Percentiles rank a stretch among this genome's conserved stretches.
phyloP scores from a whole-genome alignment of 345 rosid genomes.

The Isatis tinctoria region DNA sequence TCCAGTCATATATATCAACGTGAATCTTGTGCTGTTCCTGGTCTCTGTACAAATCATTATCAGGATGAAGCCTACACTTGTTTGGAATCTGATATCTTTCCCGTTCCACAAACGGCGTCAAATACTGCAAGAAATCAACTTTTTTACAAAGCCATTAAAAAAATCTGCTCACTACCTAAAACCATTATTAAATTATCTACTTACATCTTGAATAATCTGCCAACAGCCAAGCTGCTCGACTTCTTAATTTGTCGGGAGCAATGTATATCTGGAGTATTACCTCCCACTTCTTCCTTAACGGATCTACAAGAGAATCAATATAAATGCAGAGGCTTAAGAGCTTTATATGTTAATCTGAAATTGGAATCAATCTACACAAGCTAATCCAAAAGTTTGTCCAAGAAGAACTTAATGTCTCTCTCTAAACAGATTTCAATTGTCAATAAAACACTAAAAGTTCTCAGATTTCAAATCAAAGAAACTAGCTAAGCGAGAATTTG shows the following conservation, averaged over 20 bases:
- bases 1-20: conserved; percentile 77
- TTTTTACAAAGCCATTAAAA: not conserved
- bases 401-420: no score
- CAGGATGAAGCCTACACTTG: conserved; percentile 76
- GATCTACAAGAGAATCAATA: conserved; percentile 31
- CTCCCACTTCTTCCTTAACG: conserved; percentile 31
- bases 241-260: conserved; percentile 93
- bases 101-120: conserved; percentile 81
- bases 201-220: conserved; percentile 74
- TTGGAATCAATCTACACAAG: not conserved
- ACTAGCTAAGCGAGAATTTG: no score
- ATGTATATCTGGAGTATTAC: conserved; percentile 54
- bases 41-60: conserved; percentile 77
- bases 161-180: not conserved
- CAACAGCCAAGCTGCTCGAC: conserved; percentile 87
- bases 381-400: no score
- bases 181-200: not conserved
- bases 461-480: no score
- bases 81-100: conserved; percentile 56
- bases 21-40: conserved; percentile 89
- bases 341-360: not conserved
- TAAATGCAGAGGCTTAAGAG: not conserved
- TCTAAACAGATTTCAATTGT: no score
- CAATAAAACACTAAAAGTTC: no score
- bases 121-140: conserved; percentile 47